A percentile compares a stretch with the other conserved stretches of the same genome.
Conservation (phyloP, 148 eudicot species). For the Amaranthus palmeri region DNA sequence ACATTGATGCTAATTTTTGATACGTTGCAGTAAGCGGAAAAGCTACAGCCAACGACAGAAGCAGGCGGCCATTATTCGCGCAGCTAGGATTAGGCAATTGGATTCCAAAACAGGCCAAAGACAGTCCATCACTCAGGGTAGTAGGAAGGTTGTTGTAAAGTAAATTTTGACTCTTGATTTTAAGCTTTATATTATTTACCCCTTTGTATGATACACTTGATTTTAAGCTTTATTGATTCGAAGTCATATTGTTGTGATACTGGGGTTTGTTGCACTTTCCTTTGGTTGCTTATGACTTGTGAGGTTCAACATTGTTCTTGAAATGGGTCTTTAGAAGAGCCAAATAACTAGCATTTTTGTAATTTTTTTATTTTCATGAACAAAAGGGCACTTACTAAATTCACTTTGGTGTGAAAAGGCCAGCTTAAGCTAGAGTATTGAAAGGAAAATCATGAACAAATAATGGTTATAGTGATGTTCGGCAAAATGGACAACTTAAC, state of each 20-base stretch:
- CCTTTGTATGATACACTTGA: conserved; percentile 11
- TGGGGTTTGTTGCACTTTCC: background rate
- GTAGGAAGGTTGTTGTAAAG: conserved; percentile 25
- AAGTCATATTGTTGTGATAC: conserved; percentile 7
- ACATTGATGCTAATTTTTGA: conserved; percentile 8
- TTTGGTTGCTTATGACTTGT: conserved; percentile 2
- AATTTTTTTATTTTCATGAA: too few relatives aligned
- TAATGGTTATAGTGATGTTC: too few relatives aligned
- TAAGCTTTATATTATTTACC: background rate
- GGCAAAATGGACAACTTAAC: too few relatives aligned
- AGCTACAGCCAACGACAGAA: conserved; percentile 55
- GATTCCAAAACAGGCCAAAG: conserved; percentile 34
- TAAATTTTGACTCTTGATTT: conserved; percentile 4
- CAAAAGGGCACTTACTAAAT: too few relatives aligned
- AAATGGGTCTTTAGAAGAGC: too few relatives aligned
- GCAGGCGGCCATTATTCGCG: conserved; percentile 56
- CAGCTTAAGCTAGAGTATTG: too few relatives aligned
- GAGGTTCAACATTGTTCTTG: background rate
- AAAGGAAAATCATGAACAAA: too few relatives aligned
- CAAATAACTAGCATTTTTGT: too few relatives aligned
- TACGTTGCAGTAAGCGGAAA: conserved; percentile 62
- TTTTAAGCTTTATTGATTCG: background rate
- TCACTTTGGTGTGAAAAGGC: too few relatives aligned
- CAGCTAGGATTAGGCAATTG: conserved; percentile 47
- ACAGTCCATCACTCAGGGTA: conserved; percentile 34